These are phyloP conservation scores for Agastache rugosa DNA, from an alignment of 257 asterid genomes.

Conservation along the genomic window DNA sequence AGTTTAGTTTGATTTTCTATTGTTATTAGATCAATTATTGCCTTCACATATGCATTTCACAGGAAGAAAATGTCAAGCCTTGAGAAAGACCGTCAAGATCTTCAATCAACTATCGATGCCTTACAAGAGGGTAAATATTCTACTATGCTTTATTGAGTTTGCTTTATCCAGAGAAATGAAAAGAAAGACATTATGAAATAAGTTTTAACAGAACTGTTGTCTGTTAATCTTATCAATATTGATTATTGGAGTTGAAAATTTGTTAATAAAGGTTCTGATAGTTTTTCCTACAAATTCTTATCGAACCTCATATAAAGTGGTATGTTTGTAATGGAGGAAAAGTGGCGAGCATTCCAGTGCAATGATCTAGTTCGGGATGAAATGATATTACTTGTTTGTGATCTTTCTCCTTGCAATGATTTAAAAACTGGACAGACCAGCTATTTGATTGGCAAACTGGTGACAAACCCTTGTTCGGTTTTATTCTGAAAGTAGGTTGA, in stretches of 20 bases:
- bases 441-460: background rate
- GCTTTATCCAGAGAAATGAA: constrained; percentile 6
- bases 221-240: background rate
- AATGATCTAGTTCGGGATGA: constrained; percentile 11
- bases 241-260: constrained; percentile 10
- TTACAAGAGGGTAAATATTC: constrained; percentile 77
- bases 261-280: constrained; percentile 1
- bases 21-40: constrained; percentile 14
- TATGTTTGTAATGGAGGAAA: constrained; percentile 10
- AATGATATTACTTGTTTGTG: constrained; percentile 13
- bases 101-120: constrained; percentile 84
- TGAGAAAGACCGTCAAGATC: constrained; percentile 92
- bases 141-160: constrained; percentile 4
- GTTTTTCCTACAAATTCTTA: background rate
- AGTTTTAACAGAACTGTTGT: constrained; percentile 5
- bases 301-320: constrained; percentile 1
- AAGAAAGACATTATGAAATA: constrained; percentile 19
- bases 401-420: constrained; percentile 14
- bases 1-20: constrained; percentile 27
- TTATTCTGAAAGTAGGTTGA: constrained; percentile 16
- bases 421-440: background rate
- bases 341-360: constrained; percentile 7
- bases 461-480: background rate
- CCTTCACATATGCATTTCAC: constrained; percentile 35
- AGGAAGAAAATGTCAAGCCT: constrained; percentile 86